Conservation (phyloP, 768 basidiomycete genomes). For the Pholiota microspora region DNA sequence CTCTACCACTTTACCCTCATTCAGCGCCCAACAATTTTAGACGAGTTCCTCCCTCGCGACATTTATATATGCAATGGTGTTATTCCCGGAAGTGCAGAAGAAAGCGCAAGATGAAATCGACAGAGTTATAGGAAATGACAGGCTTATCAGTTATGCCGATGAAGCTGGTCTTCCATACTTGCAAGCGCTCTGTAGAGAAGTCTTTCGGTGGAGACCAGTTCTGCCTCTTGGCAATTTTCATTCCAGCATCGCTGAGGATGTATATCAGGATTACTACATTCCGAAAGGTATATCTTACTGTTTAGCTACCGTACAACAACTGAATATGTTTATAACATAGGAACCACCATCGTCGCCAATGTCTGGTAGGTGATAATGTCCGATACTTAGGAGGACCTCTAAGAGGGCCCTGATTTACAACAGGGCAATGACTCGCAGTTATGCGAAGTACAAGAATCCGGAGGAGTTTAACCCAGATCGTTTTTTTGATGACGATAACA, state of each 20-base stretch:
- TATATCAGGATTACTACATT: slow-evolving; percentile 28
- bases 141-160: slow-evolving; percentile 28
- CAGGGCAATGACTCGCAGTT: slow-evolving; percentile 27
- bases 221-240: slow-evolving; percentile 21
- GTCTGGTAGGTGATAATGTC: slow-evolving; percentile 20
- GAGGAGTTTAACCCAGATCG: slow-evolving; percentile 28
- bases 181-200: slow-evolving; percentile 21
- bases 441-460: slow-evolving; percentile 21
- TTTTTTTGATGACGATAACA: slow-evolving; percentile 15
- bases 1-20: not conserved
- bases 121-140: slow-evolving; percentile 25
- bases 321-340: slow-evolving; percentile 1
- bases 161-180: slow-evolving; percentile 25
- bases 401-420: not conserved
- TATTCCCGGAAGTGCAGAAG: slow-evolving; percentile 27
- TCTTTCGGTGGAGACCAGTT: slow-evolving; percentile 19
- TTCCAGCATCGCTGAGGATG: slow-evolving; percentile 23
- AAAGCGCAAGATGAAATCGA: slow-evolving; percentile 32
- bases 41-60: slow-evolving; percentile 10
- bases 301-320: too few relatives aligned
- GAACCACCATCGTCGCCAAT: slow-evolving; percentile 17
- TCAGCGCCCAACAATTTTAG: not conserved
- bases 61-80: slow-evolving; percentile 28
- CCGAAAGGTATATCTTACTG: slow-evolving; percentile 15
- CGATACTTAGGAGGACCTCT: not conserved